Base-by-base conservation (phyloP, 78 protist species). In the Dictyostelium citrinum region DNA sequence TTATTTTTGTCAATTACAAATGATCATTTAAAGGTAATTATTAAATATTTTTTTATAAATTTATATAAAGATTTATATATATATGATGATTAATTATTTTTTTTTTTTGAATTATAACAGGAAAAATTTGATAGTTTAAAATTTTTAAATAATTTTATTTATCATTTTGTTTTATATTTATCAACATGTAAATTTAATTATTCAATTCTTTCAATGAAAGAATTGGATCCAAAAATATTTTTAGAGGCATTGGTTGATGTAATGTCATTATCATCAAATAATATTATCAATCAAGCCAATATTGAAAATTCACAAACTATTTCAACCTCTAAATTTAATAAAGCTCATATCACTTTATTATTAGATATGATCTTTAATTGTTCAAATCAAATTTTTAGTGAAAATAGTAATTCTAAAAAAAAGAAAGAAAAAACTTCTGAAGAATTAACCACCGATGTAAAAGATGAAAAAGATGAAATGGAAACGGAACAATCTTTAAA, bases 141-240 rank as follows among this genome's bases (percentile, higher is more conserved):
- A 82, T 82, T 35, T 82, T 35, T 82, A 64, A 64, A 41, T 58
- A 31, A 82, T 29, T 35, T 82, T 41, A 82, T 84, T 27, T 70
- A 39, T 64, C 91, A 84, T 43, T 78, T 84, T 67, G 72, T 78
- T 31, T 70, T 84, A 39, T 84, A 64, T 43, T 84, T 84, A 41
- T 55, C 75, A n/a, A 31, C 29, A 33, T 45, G 2, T 17, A n/a
- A 12, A 24, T 35, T 10, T 83, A 35, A 43, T 22, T 14, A 33
- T 17, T 39, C 70, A 64, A 27, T 27, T 64, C 0, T 71, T n/a
- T 31, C 79, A 71, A 71, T 17, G 24, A 46, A 71, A 16, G 84
- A 86, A 77, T 11, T 86, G 6, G 78, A 86, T 45, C 92, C 92
- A 39, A 35, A 60, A 22, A 14, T 86, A 39, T 60, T 86, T 35